Evolutionary conservation across 2,329 filamentous ascomycete species (phyloP).

Genomic region (Aspergillus sp.): DNA sequence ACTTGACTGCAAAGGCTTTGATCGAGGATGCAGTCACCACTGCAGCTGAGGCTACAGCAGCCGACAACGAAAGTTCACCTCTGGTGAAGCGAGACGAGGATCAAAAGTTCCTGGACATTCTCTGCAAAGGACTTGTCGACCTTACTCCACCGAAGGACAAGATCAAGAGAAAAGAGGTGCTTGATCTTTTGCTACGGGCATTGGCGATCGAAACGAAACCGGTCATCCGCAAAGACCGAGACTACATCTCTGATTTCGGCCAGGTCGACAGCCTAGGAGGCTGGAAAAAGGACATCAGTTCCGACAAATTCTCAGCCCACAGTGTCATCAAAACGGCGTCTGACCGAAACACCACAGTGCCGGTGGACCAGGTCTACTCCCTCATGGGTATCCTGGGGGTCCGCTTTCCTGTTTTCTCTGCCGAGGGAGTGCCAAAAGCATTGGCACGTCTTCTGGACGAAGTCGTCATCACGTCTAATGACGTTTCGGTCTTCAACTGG

Average conservation of each 20-base stretch:
- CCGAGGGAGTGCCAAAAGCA: constrained; percentile 16
- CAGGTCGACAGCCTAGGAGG: background rate
- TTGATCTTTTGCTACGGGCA: background rate
- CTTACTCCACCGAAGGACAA: background rate
- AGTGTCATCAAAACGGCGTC: constrained; percentile 12
- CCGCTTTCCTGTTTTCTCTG: constrained; percentile 15
- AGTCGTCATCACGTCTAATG: constrained; percentile 15
- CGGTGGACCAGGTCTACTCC: constrained; percentile 17
- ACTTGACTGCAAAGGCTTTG: background rate
- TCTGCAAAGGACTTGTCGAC: background rate
- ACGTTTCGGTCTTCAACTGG: constrained; percentile 16
- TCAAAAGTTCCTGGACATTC: background rate
- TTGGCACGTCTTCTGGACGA: constrained; percentile 14
- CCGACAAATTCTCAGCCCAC: constrained; percentile 4
- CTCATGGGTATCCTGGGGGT: constrained; percentile 19
- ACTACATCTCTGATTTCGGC: background rate
- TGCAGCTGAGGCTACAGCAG: background rate
- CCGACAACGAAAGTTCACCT: too few species aligned
- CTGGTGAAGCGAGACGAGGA: too few species aligned
- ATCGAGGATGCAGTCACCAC: background rate
- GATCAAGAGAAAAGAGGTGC: background rate
- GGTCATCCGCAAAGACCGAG: background rate
- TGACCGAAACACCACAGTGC: constrained; percentile 10
- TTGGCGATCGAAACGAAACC: constrained; percentile 1
- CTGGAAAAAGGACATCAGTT: background rate